Evolutionary conservation across 768 basidiomycete genomes (phyloP).

Genomic region (Hemileccinum rubropunctum): DNA sequence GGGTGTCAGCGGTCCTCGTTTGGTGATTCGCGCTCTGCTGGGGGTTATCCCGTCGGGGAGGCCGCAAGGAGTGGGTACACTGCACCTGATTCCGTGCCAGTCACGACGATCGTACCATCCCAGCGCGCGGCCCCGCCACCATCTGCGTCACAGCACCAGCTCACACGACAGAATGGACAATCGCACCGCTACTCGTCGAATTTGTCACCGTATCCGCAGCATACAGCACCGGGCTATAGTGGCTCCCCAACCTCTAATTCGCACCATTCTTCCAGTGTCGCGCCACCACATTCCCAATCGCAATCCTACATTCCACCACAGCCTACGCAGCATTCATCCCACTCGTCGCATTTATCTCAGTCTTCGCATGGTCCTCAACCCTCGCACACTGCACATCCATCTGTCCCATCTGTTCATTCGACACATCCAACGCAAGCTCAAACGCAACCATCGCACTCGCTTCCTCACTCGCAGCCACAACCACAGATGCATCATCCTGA

Average conservation of each 20-base stretch:
- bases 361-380: conserved; percentile 12
- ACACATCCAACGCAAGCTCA: conserved; percentile 19
- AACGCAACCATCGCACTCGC: conserved; percentile 25
- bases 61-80: conserved; percentile 13
- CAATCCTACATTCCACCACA: conserved; percentile 25
- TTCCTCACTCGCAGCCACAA: conserved; percentile 27
- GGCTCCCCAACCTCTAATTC: conserved; percentile 18
- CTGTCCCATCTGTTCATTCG: conserved; percentile 15
- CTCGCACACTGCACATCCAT: conserved; percentile 7
- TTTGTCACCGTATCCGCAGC: conserved; percentile 17
- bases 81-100: conserved; percentile 15
- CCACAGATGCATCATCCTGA: conserved; percentile 27
- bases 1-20: conserved; percentile 19
- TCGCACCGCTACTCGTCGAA: conserved; percentile 16
- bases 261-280: conserved; percentile 10
- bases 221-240: conserved; percentile 11
- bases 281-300: conserved; percentile 21
- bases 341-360: conserved; percentile 14
- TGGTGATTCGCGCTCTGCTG: conserved; percentile 20
- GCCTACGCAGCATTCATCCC: conserved; percentile 8
- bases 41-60: conserved; percentile 14
- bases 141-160: conserved; percentile 17
- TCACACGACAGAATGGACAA: conserved; percentile 18
- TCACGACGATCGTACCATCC: conserved; percentile 15
- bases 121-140: conserved; percentile 14